Evolutionary conservation across 1,284 basidiomycete species (phyloP).

Genomic region (Peniophora sp.): DNA sequence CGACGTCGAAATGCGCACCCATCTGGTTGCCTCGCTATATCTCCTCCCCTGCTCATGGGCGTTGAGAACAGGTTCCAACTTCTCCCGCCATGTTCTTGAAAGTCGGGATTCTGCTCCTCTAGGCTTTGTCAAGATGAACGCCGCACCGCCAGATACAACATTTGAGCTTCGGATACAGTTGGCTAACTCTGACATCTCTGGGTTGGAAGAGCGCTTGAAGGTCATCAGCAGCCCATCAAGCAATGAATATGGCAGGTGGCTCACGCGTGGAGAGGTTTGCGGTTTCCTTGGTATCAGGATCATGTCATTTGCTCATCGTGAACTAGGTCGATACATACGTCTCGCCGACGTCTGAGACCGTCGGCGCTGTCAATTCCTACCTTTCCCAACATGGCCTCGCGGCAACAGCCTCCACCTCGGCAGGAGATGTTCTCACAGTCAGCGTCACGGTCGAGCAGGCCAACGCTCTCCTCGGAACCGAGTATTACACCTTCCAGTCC

Average conservation of each 20-base stretch:
- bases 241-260: constrained; percentile 23
- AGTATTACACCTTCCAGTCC: constrained; percentile 27
- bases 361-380: constrained; percentile 25
- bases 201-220: constrained; percentile 18
- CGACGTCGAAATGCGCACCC: no score
- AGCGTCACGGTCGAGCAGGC: constrained; percentile 22
- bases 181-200: constrained; percentile 8
- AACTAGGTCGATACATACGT: constrained; percentile 2
- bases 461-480: constrained; percentile 22
- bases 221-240: constrained; percentile 27
- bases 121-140: no score
- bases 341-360: constrained; percentile 15
- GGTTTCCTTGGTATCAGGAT: neutral
- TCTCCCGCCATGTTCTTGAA: no score
- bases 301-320: neutral
- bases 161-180: no score
- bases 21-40: no score
- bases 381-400: constrained; percentile 23
- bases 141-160: no score
- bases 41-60: no score
- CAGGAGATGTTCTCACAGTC: constrained; percentile 15
- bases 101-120: no score
- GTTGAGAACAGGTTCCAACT: no score
- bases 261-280: constrained; percentile 27
- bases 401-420: constrained; percentile 16